Conservation (phyloP, 192 early-diverging fungal genomes). For the Powellomyces hirtus region DNA sequence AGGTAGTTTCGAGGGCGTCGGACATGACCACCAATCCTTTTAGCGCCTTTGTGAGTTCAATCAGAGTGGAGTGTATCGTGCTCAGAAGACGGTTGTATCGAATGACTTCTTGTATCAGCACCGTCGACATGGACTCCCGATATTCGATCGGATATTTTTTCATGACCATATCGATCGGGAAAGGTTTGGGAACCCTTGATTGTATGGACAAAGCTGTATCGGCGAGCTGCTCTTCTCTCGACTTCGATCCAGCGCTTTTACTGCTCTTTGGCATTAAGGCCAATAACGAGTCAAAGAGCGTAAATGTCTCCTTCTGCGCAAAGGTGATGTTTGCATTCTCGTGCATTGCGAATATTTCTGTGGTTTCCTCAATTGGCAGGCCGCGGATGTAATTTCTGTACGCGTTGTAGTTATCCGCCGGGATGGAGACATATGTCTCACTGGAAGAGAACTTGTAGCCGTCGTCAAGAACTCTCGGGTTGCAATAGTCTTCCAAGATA, state of each 20-base stretch:
- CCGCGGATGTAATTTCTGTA: conserved; percentile 54
- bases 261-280: conserved; percentile 50
- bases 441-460: conserved; percentile 49
- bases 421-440: conserved; percentile 44
- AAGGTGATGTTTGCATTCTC: conserved; percentile 66
- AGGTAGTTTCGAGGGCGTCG: conserved; percentile 52
- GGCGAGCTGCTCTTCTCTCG: conserved; percentile 47
- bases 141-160: conserved; percentile 59
- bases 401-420: conserved; percentile 41
- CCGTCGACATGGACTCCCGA: conserved; percentile 59
- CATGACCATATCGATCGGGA: conserved; percentile 41
- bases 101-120: conserved; percentile 58
- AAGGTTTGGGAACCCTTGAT: conserved; percentile 50
- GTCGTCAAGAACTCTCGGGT: conserved; percentile 50
- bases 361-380: conserved; percentile 57
- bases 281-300: conserved; percentile 53
- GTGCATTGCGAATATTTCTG: conserved; percentile 61
- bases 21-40: conserved; percentile 60
- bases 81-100: conserved; percentile 53
- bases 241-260: conserved; percentile 46
- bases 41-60: conserved; percentile 52
- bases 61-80: conserved; percentile 51
- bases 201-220: conserved; percentile 51
- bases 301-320: conserved; percentile 59
- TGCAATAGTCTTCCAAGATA: conserved; percentile 55